A percentile compares a stretch with the other conserved stretches of the same genome.
Evolutionary conservation across 768 basidiomycete genomes (phyloP).

Genomic region (Suillus placidus): DNA sequence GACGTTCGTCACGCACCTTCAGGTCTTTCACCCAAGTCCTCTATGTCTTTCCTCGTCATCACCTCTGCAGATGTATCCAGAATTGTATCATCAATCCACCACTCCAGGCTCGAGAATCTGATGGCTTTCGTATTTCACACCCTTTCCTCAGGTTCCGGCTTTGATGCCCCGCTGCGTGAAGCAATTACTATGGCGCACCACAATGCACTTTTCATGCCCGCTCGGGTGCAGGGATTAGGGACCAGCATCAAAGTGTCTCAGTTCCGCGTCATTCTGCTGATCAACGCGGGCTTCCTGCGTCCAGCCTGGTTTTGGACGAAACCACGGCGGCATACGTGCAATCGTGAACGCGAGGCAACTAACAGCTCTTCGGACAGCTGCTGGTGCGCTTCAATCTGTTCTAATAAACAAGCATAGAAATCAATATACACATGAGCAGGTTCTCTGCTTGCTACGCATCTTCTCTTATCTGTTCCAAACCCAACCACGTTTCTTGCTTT

Average conservation of each 20-base stretch:
- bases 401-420: neutral
- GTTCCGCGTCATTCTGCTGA: slow-evolving; percentile 54
- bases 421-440: slow-evolving; percentile 41
- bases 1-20: neutral
- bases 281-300: slow-evolving; percentile 67
- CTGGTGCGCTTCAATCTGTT: slow-evolving; percentile 47
- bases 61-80: slow-evolving; percentile 58
- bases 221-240: slow-evolving; percentile 53
- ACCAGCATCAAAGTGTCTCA: slow-evolving; percentile 81
- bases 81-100: slow-evolving; percentile 47
- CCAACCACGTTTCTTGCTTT: slow-evolving; percentile 61
- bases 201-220: slow-evolving; percentile 83
- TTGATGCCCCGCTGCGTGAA: slow-evolving; percentile 57
- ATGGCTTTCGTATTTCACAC: slow-evolving; percentile 62
- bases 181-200: slow-evolving; percentile 55
- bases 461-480: slow-evolving; percentile 43
- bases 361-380: slow-evolving; percentile 83
- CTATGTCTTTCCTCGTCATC: slow-evolving; percentile 60
- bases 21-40: neutral
- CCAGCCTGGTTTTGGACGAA: slow-evolving; percentile 78
- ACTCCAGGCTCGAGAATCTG: slow-evolving; percentile 49
- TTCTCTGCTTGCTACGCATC: slow-evolving; percentile 64
- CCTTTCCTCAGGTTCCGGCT: slow-evolving; percentile 39
- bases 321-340: slow-evolving; percentile 62
- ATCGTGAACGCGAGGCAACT: slow-evolving; percentile 77